Conservation (phyloP, 371 early-diverging fungal genomes). For the Mycotypha africana region DNA sequence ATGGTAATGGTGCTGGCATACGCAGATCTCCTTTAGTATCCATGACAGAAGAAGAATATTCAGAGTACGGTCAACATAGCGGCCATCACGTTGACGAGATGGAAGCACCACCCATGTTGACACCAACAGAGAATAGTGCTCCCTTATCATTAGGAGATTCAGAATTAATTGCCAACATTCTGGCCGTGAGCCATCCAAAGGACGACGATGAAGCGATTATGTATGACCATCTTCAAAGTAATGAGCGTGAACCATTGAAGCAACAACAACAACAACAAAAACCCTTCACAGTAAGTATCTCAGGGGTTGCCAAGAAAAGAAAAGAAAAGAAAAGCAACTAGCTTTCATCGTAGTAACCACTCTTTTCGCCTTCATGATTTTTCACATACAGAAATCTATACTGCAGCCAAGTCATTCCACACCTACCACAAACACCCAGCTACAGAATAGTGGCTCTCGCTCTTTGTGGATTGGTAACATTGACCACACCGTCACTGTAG, state of each 20-base stretch:
- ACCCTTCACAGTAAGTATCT: no score
- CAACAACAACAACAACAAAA: no score
- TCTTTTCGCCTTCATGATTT: neutral
- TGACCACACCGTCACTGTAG: slow-evolving; percentile 71
- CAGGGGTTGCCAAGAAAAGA: no score
- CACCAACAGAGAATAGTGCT: no score
- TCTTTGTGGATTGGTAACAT: slow-evolving; percentile 96
- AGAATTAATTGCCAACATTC: slow-evolving; percentile 42
- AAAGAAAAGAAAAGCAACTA: no score
- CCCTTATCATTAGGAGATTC: slow-evolving; percentile 45
- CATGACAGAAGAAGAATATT: slow-evolving; percentile 29
- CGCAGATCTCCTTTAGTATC: slow-evolving; percentile 38
- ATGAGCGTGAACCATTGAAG: no score
- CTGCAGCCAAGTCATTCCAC: slow-evolving; percentile 32
- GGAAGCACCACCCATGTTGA: slow-evolving; percentile 6
- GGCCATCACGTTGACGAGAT: no score
- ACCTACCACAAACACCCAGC: slow-evolving; percentile 20
- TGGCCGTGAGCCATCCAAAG: slow-evolving; percentile 7
- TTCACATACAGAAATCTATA: neutral
- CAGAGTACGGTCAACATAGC: no score
- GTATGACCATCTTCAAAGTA: no score
- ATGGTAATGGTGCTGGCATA: no score
- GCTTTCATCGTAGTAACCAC: no score
- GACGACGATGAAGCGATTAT: neutral
- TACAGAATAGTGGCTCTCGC: slow-evolving; percentile 60